Conservation (phyloP, 2,329 filamentous ascomycete genomes). For the Calonectria pteridis region DNA sequence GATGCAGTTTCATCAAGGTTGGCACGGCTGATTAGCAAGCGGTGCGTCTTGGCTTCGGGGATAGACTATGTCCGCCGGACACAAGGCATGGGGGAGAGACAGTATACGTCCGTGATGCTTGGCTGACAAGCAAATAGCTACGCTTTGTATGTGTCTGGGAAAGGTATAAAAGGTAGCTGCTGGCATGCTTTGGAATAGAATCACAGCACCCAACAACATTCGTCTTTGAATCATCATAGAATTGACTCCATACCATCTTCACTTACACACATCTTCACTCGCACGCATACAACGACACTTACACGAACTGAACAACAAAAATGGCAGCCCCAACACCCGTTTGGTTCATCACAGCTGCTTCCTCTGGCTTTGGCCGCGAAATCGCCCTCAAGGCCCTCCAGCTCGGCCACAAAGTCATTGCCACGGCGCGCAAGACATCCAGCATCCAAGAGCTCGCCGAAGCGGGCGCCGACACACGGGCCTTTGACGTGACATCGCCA, state of each 20-base stretch:
- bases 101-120: neutral
- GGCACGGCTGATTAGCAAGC: neutral
- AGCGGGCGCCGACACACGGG: conserved; percentile 56
- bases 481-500: conserved; percentile 61
- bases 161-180: neutral
- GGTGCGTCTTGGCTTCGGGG: neutral
- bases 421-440: conserved; percentile 58
- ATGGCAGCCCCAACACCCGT: conserved; percentile 47
- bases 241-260: neutral
- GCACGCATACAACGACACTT: neutral
- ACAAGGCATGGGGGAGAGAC: neutral
- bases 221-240: neutral
- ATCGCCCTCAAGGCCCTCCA: conserved; percentile 59
- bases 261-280: neutral
- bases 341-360: conserved; percentile 67
- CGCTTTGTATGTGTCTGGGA: too few species aligned
- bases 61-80: conserved; percentile 3
- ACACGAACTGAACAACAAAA: neutral
- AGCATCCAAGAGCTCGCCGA: conserved; percentile 56
- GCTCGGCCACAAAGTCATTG: conserved; percentile 63
- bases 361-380: conserved; percentile 63
- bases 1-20: neutral
- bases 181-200: neutral
- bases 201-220: neutral
- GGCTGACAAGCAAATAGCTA: neutral